Conservation (phyloP, 192 early-diverging fungal species). For the Haplosporangium gracile region DNA sequence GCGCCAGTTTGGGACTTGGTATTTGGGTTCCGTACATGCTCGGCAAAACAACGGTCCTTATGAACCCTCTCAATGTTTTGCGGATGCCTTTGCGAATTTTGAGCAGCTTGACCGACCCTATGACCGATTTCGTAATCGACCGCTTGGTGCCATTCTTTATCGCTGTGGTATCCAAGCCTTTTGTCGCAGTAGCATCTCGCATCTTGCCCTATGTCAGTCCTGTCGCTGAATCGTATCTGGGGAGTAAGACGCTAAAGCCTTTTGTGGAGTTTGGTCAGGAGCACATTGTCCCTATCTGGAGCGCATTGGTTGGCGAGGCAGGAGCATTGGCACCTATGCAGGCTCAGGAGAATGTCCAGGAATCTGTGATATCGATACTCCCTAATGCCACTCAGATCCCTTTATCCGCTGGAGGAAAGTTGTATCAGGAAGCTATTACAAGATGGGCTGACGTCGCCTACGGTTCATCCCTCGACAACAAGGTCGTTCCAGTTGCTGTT, state of each 20-base stretch:
- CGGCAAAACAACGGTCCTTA: slow-evolving; percentile 66
- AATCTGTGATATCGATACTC: not conserved
- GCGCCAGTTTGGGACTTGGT: slow-evolving; percentile 75
- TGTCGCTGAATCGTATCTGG: slow-evolving; percentile 25
- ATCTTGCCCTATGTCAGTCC: slow-evolving; percentile 14
- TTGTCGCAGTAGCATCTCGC: slow-evolving; percentile 4
- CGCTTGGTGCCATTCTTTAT: slow-evolving; percentile 56
- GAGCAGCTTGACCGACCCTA: slow-evolving; percentile 78
- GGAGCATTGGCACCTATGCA: not conserved
- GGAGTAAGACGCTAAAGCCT: slow-evolving; percentile 37
- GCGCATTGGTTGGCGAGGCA: slow-evolving; percentile 1
- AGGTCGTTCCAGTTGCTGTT: slow-evolving; percentile 65
- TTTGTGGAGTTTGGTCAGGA: slow-evolving; percentile 31
- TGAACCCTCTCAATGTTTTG: slow-evolving; percentile 67
- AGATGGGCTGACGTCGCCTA: slow-evolving; percentile 63
- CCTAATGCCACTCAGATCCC: not conserved
- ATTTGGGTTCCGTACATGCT: slow-evolving; percentile 83
- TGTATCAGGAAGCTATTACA: slow-evolving; percentile 21
- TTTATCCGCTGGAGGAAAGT: slow-evolving; percentile 4
- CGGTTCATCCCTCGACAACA: slow-evolving; percentile 67
- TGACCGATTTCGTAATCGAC: slow-evolving; percentile 79
- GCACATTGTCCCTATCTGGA: slow-evolving; percentile 26
- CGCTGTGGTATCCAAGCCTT: slow-evolving; percentile 31
- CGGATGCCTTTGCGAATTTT: slow-evolving; percentile 62
- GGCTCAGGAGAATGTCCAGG: slow-evolving; percentile 15